Evolutionary conservation across 192 early-diverging fungal species (phyloP), one percentile per base, ranked within the genome.

Genomic region (Umbelopsis ramanniana): DNA sequence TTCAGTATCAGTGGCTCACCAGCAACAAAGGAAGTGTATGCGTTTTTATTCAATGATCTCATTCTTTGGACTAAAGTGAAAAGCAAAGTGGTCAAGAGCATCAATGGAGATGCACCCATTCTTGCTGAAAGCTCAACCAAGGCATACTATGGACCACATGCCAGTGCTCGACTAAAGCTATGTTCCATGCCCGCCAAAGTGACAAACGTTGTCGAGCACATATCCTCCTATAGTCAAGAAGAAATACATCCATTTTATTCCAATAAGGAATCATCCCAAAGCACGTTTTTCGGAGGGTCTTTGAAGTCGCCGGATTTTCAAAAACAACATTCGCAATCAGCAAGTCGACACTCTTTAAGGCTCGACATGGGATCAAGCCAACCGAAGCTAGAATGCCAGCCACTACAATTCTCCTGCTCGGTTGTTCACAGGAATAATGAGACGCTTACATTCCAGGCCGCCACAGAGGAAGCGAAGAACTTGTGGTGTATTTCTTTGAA

Each of bases 141-240:
- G 17, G 33, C 57, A 17, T 63, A 19, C n/a, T 63, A 63, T n/a
- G 57, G 57, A 6, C 57, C 57, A 17, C 57, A 63, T 15, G 29
- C 57, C 4, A 35, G 57, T 37, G 57, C 57, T 17, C 23, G 57
- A 4, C 33, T 63, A 3, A 63, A 63, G 17, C 57, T 63, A 8
- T 63, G 57, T 37, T 63, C 57, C 15, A 19, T 63, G 33, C 57
- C 57, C 15, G 57, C 57, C 17, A 63, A 63, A 63, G 57, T 63
- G 8, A 63, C 57, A 7, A 22, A 63, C 26, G 7, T 63, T 14
- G 57, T 63, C 1, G 57, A 63, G 14, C 26, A 63, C 14, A 35
- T 63, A 17, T 11, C 57, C 17, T 37, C 12, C 12, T 37, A 12
- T 12, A 9, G 33, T 19, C 26, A 17, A 63, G 29, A 17, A 12